A percentile compares a stretch with the other conserved stretches of the same genome.
Conservation (phyloP, 495 filamentous ascomycete genomes). For the Cercophora sp. region DNA sequence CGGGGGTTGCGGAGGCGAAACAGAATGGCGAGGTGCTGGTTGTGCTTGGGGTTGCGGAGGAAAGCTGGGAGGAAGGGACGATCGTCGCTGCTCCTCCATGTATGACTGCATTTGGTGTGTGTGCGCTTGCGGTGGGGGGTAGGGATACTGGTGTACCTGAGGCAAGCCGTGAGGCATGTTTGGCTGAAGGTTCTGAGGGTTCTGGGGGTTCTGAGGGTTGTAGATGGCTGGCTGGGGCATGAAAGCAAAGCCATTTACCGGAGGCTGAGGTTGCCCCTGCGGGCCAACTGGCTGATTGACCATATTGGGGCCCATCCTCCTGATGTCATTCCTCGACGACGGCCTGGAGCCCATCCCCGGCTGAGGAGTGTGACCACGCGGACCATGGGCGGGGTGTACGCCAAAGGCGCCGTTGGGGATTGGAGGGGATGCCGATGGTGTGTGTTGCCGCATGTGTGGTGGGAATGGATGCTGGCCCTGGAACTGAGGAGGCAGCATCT, state of each 20-base stretch:
- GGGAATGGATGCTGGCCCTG: constrained; percentile 67
- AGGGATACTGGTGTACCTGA: constrained; percentile 52
- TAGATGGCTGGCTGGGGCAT: constrained; percentile 84
- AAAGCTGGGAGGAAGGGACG: constrained; percentile 56
- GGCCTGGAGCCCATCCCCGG: constrained; percentile 74
- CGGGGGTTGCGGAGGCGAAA: constrained; percentile 36
- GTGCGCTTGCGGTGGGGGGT: constrained; percentile 30
- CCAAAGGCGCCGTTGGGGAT: constrained; percentile 76
- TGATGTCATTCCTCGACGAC: constrained; percentile 72
- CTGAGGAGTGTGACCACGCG: constrained; percentile 75
- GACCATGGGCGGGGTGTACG: constrained; percentile 34
- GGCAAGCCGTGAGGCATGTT: constrained; percentile 43
- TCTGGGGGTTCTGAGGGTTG: constrained; percentile 57
- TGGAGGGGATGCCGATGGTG: constrained; percentile 85
- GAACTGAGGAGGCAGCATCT: constrained; percentile 71
- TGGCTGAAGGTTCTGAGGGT: constrained; percentile 43
- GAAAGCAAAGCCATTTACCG: constrained; percentile 74
- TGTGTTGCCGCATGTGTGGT: constrained; percentile 71
- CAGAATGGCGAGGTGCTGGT: constrained; percentile 35
- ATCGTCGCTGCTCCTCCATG: constrained; percentile 63
- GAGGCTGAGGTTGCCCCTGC: constrained; percentile 56
- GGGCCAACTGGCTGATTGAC: constrained; percentile 56
- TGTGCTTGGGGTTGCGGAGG: constrained; percentile 38
- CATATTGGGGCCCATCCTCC: constrained; percentile 69
- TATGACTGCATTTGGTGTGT: constrained; percentile 54